Evolutionary conservation across 225 moss, liverwort and hornwort genomes (phyloP), one percentile per base, ranked within the genome.

Genomic region (Bryum argenteum): DNA sequence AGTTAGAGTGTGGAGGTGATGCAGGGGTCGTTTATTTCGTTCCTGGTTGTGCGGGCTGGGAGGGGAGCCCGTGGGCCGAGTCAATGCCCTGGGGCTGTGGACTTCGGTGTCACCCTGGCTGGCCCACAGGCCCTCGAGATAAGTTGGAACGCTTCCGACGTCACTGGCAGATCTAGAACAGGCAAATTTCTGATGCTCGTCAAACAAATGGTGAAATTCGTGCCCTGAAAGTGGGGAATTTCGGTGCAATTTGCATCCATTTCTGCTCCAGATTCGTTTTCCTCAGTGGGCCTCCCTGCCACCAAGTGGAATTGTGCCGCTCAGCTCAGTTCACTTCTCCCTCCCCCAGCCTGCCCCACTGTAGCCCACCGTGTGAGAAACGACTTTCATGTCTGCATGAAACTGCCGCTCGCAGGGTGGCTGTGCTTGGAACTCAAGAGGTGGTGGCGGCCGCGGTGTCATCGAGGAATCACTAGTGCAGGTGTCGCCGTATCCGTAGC

Each of bases 391-490:
- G 48, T 1, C 16, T 48, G 14, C 10, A 33, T 33, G 33, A 33
- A 33, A 33, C 33, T 33, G 33, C 48, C 48, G 48, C 48, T 17
- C 47, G 13, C 15, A 47, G 9, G 47, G 47, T 47, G 47, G 47
- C 47, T 47, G 45, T n/a, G 33, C 33, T 33, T 33, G 33, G 33
- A 33, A 33, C 33, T 33, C 33, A 33, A 33, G 33, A 33, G 33
- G 33, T 33, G 9, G 68, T 48, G 54, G 54, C 21, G 44, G 68
- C 23, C 17, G 70, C 58, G 24, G 44, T 45, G 18, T 71, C 71
- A 26, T 71, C 71, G 52, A 4, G 71, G 71, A 50, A 38, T 44
- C 44, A 44, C 14, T 14, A 13, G 44, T 44, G 11, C 44, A 44
- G 44, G 14, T 33, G 33, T 33, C 44, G 44, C 44, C 44, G 44